Percentiles rank a stretch among this genome's conserved stretches.
These are phyloP conservation scores for Melastoma candidum DNA, from an alignment of 441 rosid genomes.

Conservation along the genomic window DNA sequence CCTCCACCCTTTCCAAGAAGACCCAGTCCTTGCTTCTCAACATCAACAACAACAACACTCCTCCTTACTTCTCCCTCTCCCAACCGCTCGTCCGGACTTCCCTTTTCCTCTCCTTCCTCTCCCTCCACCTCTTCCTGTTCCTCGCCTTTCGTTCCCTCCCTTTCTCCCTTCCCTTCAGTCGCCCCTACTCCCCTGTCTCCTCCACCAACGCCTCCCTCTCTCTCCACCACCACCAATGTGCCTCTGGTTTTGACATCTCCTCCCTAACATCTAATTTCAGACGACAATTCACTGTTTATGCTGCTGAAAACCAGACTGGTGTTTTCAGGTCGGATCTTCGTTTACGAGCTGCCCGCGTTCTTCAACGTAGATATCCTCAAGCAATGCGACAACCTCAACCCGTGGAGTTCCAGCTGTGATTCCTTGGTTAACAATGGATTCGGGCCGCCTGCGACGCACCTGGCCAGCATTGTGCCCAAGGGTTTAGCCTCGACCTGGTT, in stretches of 20 bases:
- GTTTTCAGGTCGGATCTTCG: constrained; percentile 44
- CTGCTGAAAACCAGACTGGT: not conserved
- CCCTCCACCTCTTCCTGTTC: constrained; percentile 51
- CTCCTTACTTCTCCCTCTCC: constrained; percentile 21
- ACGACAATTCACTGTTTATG: not conserved
- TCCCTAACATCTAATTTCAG: not conserved
- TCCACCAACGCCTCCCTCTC: not conserved
- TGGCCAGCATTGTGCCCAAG: constrained; percentile 44
- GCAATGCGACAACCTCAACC: constrained; percentile 61
- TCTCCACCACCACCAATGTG: constrained; percentile 24
- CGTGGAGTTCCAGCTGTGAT: constrained; percentile 84
- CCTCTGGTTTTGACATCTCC: not conserved
- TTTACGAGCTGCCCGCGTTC: constrained; percentile 61
- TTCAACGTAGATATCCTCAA: constrained; percentile 52
- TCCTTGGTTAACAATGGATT: constrained; percentile 58
- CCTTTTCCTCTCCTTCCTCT: constrained; percentile 46
- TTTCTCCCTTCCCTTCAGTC: constrained; percentile 25
- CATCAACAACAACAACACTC: constrained; percentile 24
- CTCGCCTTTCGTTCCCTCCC: constrained; percentile 46
- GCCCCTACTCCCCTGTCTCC: constrained; percentile 12
- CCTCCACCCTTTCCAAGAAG: constrained; percentile 9
- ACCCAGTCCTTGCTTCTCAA: constrained; percentile 5
- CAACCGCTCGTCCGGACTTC: constrained; percentile 36
- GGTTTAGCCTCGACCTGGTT: constrained; percentile 64
- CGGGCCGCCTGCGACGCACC: constrained; percentile 43